A percentile compares a stretch with the other conserved stretches of the same genome.
Conservation (phyloP, 2,329 filamentous ascomycete species). For the Fusarium sp. region DNA sequence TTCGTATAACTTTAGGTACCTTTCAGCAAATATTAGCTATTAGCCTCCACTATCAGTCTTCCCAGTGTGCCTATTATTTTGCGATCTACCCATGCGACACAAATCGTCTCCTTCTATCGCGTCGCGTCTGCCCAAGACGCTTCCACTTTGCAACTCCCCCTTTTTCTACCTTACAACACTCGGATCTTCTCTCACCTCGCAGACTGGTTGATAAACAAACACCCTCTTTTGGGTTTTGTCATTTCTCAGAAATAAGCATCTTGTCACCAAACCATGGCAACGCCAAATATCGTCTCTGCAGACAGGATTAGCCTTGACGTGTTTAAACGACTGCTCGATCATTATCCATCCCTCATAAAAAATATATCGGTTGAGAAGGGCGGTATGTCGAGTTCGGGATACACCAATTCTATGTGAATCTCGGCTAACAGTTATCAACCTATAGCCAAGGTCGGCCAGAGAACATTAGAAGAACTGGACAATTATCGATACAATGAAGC, state of each 20-base stretch:
- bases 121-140: constrained; percentile 24
- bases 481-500: constrained; percentile 70
- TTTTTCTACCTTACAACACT: neutral
- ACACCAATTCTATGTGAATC: neutral
- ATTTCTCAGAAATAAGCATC: neutral
- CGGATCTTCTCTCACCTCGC: neutral
- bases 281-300: constrained; percentile 24
- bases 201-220: neutral
- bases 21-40: too few species aligned
- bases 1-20: too few species aligned
- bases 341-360: constrained; percentile 58
- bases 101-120: constrained; percentile 5
- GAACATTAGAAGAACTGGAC: constrained; percentile 70
- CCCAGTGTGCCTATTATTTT: too few species aligned
- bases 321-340: constrained; percentile 55
- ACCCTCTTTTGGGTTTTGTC: neutral
- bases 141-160: constrained; percentile 3
- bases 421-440: constrained; percentile 11
- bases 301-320: constrained; percentile 49
- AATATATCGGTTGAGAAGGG: constrained; percentile 61
- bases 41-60: too few species aligned
- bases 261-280: constrained; percentile 36
- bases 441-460: constrained; percentile 63
- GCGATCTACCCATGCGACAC: constrained; percentile 18
- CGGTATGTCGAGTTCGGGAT: constrained; percentile 52